Evolutionary conservation across 306 rosid genomes (phyloP).

Genomic region (Argentina anserina): DNA sequence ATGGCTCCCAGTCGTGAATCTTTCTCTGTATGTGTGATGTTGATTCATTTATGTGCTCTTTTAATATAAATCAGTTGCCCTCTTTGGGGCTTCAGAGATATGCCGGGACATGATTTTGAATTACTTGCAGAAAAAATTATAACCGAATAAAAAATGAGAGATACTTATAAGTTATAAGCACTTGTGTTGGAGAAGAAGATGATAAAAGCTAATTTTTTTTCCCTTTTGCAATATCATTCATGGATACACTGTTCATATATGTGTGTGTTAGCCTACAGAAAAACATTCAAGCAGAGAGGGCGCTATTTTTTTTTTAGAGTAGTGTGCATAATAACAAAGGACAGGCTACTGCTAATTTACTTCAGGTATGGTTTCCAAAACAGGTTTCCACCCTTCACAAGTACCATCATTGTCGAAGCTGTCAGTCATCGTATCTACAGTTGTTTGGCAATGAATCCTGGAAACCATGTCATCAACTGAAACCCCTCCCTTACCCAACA

Average conservation of each 20-base stretch:
- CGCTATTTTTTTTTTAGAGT: neutral
- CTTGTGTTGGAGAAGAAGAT: neutral
- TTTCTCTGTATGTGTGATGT: neutral
- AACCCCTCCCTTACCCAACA: constrained; percentile 57
- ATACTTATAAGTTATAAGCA: neutral
- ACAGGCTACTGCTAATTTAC: constrained; percentile 35
- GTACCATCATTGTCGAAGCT: constrained; percentile 19
- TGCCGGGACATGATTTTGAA: neutral
- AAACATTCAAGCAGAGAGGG: neutral
- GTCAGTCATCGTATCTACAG: constrained; percentile 24
- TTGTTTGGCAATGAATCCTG: constrained; percentile 29
- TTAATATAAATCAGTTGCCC: neutral
- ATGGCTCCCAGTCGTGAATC: neutral
- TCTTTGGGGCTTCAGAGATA: neutral
- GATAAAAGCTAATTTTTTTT: neutral
- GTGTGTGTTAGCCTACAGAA: constrained; percentile 7
- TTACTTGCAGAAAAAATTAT: neutral
- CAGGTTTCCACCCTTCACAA: constrained; percentile 60
- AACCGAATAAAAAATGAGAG: neutral
- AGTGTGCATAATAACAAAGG: neutral
- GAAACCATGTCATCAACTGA: constrained; percentile 49
- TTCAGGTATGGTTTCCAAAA: constrained; percentile 77
- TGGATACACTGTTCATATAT: constrained; percentile 14
- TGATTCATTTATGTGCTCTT: neutral
- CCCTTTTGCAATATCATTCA: neutral